Evolutionary conservation across 805 yeast species (phyloP), one percentile per base, ranked within the genome.

Genomic region (Yarrowia yakushimensis): DNA sequence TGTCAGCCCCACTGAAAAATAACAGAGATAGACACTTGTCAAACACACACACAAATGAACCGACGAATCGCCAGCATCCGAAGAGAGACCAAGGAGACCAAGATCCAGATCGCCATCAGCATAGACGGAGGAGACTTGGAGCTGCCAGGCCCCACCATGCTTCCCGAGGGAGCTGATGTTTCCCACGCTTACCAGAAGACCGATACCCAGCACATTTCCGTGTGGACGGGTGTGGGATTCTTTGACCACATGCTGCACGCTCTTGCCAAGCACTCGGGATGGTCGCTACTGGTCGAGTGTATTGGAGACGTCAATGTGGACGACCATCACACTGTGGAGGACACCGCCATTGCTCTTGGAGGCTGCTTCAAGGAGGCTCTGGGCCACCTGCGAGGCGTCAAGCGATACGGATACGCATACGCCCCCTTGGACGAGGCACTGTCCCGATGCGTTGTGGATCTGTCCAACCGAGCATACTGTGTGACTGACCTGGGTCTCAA

Each of bases 231-330:
- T 60, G 83, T 94, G 62, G 99, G 98, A 0, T 94, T 94, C 72
- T 77, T 93, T 64, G 98, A 94, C 77, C 99, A 94, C 75, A 94
- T 94, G 99, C 78, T 94, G 52, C 97, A 93, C 70, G 99, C 99
- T 0, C 79, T 94, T 69, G 97, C 98, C 39, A 94, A 94, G 71
- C 99, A 94, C 75, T 80, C 96, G 0, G 98, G 98, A 17, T 94
- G 98, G 99, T 89, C 97, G 12, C 72, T 94, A 63, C 79, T 89
- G 33, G 82, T 94, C 18, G 96, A 88, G 72, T 93, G 98, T 75
- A 82, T 87, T 64, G 99, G 99, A 46, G 99, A 94, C 73, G 78
- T 91, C 68, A 96, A 91, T 74, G 92, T 94, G 62, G 99, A 94
- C 74, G 99, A 94, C 75, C 99, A 94, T 74, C 99, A 94, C 76